Evolutionary conservation across 805 yeast genomes (phyloP).

Genomic region (Huiozyma naganishii): DNA sequence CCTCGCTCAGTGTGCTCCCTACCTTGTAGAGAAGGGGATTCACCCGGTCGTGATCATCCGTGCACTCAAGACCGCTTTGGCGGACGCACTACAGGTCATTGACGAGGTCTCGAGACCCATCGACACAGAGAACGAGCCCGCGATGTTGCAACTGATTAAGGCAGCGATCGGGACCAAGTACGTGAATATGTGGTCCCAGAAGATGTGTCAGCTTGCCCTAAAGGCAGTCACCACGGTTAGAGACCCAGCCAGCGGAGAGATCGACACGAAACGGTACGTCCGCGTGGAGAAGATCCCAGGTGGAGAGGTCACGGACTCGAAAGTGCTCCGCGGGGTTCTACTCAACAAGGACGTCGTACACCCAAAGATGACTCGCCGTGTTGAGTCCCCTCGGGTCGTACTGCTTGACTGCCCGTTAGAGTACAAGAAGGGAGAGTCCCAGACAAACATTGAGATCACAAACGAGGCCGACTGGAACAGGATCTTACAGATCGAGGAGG

Average conservation of each 20-base stretch:
- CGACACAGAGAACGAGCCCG: constrained; percentile 71
- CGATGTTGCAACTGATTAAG: constrained; percentile 75
- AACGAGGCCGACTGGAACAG: constrained; percentile 96
- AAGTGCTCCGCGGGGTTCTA: constrained; percentile 82
- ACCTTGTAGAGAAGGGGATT: constrained; percentile 78
- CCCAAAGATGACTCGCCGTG: constrained; percentile 89
- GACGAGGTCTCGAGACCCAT: constrained; percentile 75
- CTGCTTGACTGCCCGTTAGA: constrained; percentile 94
- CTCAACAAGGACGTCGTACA: constrained; percentile 97
- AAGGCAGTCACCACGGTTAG: constrained; percentile 80
- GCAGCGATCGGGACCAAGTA: constrained; percentile 96
- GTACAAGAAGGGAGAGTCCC: constrained; percentile 98
- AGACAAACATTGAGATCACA: constrained; percentile 93
- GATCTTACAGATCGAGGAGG: constrained; percentile 92
- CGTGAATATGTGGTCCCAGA: constrained; percentile 78
- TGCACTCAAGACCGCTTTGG: constrained; percentile 82
- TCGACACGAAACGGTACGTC: constrained; percentile 86
- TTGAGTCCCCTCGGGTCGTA: constrained; percentile 81
- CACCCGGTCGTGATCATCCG: constrained; percentile 95
- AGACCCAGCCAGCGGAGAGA: constrained; percentile 42
- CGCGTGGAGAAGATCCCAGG: constrained; percentile 96
- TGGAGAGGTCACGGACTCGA: constrained; percentile 86
- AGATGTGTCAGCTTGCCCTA: constrained; percentile 83
- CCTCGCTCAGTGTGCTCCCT: constrained; percentile 88
- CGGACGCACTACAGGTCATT: constrained; percentile 83